Evolutionary conservation across 2,329 filamentous ascomycete species (phyloP).

Genomic region (Arthrobotrys sphaeroides): DNA sequence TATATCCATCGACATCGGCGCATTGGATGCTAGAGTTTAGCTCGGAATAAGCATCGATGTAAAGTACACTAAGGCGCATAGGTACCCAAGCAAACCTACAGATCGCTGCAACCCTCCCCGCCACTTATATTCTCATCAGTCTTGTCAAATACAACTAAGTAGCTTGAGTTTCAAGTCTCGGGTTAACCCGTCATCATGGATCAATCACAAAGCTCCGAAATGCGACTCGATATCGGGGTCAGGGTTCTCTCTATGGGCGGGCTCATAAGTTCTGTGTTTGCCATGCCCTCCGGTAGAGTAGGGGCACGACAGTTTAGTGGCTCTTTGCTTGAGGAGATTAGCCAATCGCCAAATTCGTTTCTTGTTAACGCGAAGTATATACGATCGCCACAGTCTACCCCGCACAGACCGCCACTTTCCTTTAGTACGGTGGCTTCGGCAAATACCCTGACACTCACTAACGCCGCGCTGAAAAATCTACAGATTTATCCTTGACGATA

Average conservation of each 20-base stretch:
- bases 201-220: slow-evolving; percentile 29
- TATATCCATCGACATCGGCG: slow-evolving; percentile 18
- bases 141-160: background rate
- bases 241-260: slow-evolving; percentile 35
- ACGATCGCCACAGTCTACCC: background rate
- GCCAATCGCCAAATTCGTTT: slow-evolving; percentile 14
- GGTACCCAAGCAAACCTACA: background rate
- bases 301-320: slow-evolving; percentile 5
- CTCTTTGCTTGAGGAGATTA: slow-evolving; percentile 26
- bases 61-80: background rate
- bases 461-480: background rate
- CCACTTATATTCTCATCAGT: background rate
- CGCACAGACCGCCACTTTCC: no score
- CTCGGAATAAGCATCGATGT: background rate
- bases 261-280: slow-evolving; percentile 36
- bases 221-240: slow-evolving; percentile 25
- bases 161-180: background rate
- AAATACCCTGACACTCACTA: background rate
- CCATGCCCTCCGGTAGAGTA: slow-evolving; percentile 8
- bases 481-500: slow-evolving; percentile 30
- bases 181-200: background rate
- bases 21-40: slow-evolving; percentile 8
- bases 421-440: background rate
- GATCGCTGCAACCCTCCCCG: background rate
- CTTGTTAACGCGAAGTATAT: slow-evolving; percentile 22